These are phyloP conservation scores for Aspergillus sclerotiicarbonarius DNA, from an alignment of 495 filamentous ascomycete genomes.

Conservation along the genomic window DNA sequence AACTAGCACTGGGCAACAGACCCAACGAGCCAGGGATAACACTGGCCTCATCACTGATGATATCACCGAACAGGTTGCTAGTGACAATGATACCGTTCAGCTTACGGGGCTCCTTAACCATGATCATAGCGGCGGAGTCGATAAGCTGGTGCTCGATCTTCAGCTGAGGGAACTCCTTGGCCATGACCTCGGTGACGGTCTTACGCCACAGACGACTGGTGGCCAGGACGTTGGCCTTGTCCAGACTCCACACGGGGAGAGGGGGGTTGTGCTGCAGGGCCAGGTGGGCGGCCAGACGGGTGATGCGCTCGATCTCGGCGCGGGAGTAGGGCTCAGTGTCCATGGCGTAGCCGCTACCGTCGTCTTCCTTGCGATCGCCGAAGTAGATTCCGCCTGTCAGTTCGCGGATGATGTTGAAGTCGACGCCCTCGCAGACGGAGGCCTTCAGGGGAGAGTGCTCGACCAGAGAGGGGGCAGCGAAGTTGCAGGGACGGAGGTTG, in stretches of 20 bases:
- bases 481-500: constrained; percentile 97
- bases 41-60: constrained; percentile 93
- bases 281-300: constrained; percentile 76
- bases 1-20: constrained; percentile 81
- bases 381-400: constrained; percentile 97
- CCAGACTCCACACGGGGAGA: constrained; percentile 79
- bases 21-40: constrained; percentile 93
- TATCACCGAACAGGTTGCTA: constrained; percentile 95
- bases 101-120: constrained; percentile 90
- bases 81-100: constrained; percentile 93
- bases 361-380: constrained; percentile 83
- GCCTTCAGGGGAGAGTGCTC: constrained; percentile 86
- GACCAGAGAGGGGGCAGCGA: constrained; percentile 86
- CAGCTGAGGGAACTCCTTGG: constrained; percentile 84
- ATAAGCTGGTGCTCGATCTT: constrained; percentile 88
- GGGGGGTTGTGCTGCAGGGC: constrained; percentile 79
- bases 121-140: constrained; percentile 93
- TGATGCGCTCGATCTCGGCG: constrained; percentile 85
- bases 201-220: constrained; percentile 89
- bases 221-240: constrained; percentile 97
- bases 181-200: constrained; percentile 72
- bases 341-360: constrained; percentile 69
- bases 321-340: constrained; percentile 92
- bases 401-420: constrained; percentile 95
- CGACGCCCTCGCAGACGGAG: constrained; percentile 77